Evolutionary conservation across 2,329 filamentous ascomycete species (phyloP), one percentile per base, ranked within the genome.

Genomic region (Ceratocystis cacaofunesta): DNA sequence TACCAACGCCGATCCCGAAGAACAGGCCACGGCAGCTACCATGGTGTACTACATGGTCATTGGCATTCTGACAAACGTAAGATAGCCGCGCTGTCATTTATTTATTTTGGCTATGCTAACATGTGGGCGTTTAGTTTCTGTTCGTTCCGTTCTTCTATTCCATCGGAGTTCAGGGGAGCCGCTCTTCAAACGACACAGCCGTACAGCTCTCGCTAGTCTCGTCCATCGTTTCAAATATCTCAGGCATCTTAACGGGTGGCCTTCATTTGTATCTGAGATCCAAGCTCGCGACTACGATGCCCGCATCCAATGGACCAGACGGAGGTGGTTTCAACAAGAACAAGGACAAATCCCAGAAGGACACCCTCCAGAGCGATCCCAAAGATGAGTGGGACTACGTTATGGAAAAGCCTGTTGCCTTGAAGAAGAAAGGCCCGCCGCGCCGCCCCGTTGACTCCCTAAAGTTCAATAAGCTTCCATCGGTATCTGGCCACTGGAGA

Each of bases 11-110:
- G 82, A 85, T 48, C 76, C 79, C 22, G 77, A 79, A 17, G 83
- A 88, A 72, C 77, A 86, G 60, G 79, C 84, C 66, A 78, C 82
- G 43, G 85, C 86, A 3, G 88, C 85, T 5, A 79, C 84, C 67
- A 88, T 88, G 83, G 82, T 87, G 10, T 89, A 86, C 72, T 88
- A 86, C 71, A 76, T 87, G 68, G 73, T 79, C 1, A 72, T 86
- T 63, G 82, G 79, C 17, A 75, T 84, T 65, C 73, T 82, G 61
- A 83, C 79, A 65, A 83, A 80, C 71, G 85, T 87, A 70, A 74
- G 81, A 75, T 25, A 28, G 3, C 15, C 15, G 8, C 19, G n/a
- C 58, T 43, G 8, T 41, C 43, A 62, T 66, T 8, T 28, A 32
- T 64, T 6, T 52, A 15, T 52, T 52, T 10, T 25, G 8, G 19